A percentile compares a stretch with the other conserved stretches of the same genome.
phyloP scores from a whole-genome alignment of 495 filamentous ascomycete genomes.

The Trichoderma orchidacearum region DNA sequence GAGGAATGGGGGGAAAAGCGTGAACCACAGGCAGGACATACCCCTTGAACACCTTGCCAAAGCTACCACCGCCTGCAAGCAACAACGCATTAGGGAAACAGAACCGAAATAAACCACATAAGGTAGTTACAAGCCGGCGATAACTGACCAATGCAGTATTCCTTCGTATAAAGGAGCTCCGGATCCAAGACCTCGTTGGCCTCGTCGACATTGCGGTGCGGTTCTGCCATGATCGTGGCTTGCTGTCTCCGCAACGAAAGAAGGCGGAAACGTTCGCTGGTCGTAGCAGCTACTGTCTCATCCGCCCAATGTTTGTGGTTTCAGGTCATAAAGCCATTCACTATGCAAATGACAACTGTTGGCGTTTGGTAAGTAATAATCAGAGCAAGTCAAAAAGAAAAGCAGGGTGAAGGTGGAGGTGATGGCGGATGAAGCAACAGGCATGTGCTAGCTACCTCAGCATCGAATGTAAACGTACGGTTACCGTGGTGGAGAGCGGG shows the following conservation, averaged over 20 bases:
- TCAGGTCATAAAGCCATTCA: background rate
- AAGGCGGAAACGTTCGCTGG: no score
- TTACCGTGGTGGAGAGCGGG: no score
- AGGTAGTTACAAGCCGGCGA: background rate
- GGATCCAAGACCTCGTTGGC: slow-evolving; percentile 50
- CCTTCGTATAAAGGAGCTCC: slow-evolving; percentile 80
- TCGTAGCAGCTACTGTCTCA: background rate
- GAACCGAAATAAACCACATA: slow-evolving; percentile 5
- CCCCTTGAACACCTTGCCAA: slow-evolving; percentile 95
- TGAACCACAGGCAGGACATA: slow-evolving; percentile 20
- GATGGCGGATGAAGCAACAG: no score
- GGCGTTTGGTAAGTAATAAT: no score
- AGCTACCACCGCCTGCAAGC: slow-evolving; percentile 62
- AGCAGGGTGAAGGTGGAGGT: background rate
- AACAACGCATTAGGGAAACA: background rate
- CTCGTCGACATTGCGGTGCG: slow-evolving; percentile 23
- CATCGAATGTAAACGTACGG: no score
- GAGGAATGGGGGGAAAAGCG: background rate
- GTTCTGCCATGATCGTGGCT: slow-evolving; percentile 27
- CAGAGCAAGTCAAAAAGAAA: background rate
- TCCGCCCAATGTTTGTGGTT: background rate
- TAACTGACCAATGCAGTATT: slow-evolving; percentile 76
- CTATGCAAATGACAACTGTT: background rate
- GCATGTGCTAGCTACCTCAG: no score
- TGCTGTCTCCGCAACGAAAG: no score